Conservation (phyloP, 495 filamentous ascomycete genomes). For the Cudoniella acicularis region DNA sequence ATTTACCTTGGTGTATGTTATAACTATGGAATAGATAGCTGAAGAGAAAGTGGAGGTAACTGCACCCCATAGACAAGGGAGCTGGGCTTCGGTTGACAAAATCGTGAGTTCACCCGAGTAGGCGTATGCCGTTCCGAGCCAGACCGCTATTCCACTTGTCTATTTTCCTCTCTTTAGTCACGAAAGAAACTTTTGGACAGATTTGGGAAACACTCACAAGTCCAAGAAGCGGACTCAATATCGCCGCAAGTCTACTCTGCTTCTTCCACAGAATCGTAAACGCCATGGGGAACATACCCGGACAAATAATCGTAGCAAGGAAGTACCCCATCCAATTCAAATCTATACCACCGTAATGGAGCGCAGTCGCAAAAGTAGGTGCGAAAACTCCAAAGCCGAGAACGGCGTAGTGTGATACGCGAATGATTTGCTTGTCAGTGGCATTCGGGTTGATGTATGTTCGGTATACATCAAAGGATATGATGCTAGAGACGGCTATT, state of each 20-base stretch:
- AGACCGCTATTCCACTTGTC: constrained; percentile 52
- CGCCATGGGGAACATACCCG: constrained; percentile 64
- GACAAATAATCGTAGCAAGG: constrained; percentile 69
- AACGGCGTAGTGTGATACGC: constrained; percentile 42
- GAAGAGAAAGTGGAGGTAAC: constrained; percentile 36
- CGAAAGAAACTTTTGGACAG: no score
- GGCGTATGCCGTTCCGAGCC: constrained; percentile 42
- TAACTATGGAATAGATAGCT: constrained; percentile 33
- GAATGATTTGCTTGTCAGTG: constrained; percentile 37
- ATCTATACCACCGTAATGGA: constrained; percentile 35
- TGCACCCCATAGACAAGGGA: constrained; percentile 42
- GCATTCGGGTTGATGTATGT: constrained; percentile 44
- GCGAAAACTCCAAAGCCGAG: constrained; percentile 42
- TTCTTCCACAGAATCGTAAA: constrained; percentile 64
- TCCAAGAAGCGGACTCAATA: constrained; percentile 58
- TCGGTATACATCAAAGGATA: constrained; percentile 51
- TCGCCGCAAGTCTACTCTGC: constrained; percentile 61
- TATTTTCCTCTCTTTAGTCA: no score
- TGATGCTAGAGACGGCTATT: constrained; percentile 46
- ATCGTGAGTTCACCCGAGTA: constrained; percentile 44
- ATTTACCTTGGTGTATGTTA: constrained; percentile 32
- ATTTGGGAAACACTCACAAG: no score
- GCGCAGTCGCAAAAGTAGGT: constrained; percentile 32
- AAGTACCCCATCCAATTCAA: constrained; percentile 65
- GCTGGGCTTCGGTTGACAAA: constrained; percentile 36